Conservation (phyloP, 2,329 filamentous ascomycete species). For the Rhytidhysteron rufulum region DNA sequence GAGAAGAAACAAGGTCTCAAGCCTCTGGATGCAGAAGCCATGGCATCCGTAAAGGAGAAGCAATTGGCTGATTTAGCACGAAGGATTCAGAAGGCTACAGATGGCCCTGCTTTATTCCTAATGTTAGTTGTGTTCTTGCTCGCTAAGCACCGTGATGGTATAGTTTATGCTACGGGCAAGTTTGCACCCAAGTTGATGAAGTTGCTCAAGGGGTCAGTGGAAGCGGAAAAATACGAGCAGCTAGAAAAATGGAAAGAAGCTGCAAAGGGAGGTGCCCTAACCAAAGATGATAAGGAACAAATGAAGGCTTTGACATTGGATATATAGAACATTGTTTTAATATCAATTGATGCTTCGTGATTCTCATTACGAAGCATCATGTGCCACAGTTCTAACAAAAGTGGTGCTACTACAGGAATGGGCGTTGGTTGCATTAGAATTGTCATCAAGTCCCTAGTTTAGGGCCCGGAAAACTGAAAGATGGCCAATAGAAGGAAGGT, state of each 20-base stretch:
- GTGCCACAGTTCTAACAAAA: no score
- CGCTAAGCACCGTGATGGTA: conserved; percentile 24
- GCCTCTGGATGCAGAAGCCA: conserved; percentile 1
- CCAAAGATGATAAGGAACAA: conserved; percentile 24
- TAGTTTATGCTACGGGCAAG: conserved; percentile 40
- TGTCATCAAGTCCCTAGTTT: no score
- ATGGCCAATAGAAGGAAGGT: no score
- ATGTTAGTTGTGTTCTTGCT: conserved; percentile 31
- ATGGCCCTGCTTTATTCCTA: conserved; percentile 36
- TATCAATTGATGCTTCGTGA: no score
- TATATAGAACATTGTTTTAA: no score
- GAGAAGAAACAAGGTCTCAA: conserved; percentile 28
- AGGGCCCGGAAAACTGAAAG: no score
- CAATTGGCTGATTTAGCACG: conserved; percentile 30
- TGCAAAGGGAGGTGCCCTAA: conserved; percentile 29
- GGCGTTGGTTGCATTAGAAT: no score
- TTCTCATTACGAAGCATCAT: no score
- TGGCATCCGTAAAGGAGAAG: conserved; percentile 18
- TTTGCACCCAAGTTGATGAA: conserved; percentile 39
- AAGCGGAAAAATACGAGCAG: conserved; percentile 20
- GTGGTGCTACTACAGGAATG: no score
- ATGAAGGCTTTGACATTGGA: conserved; percentile 35
- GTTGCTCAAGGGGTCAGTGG: conserved; percentile 22
- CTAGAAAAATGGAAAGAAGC: conserved; percentile 36
- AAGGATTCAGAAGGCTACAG: conserved; percentile 31